Conservation (phyloP, 768 basidiomycete species). For the Kondoa subrosea region DNA sequence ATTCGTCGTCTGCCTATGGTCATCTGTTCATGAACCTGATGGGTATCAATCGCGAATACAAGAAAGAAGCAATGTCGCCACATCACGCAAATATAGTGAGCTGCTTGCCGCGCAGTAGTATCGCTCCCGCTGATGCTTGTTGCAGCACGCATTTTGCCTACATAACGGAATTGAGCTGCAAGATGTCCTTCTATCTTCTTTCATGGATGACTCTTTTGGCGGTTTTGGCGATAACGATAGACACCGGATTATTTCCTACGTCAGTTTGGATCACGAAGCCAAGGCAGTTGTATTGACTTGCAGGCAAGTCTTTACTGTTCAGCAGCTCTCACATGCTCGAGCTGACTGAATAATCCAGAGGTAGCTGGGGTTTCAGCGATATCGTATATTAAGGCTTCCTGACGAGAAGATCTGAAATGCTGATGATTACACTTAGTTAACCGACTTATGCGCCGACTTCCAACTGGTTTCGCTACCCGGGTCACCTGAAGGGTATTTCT, state of each 20-base stretch:
- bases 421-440: too few relatives aligned
- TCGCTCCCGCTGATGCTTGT: not conserved
- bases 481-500: constrained; percentile 27
- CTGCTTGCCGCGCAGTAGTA: too few relatives aligned
- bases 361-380: not conserved
- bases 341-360: constrained; percentile 25
- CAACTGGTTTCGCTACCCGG: not conserved
- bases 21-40: constrained; percentile 14
- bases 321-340: not conserved
- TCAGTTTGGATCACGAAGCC: constrained; percentile 32
- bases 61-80: not conserved
- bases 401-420: too few relatives aligned
- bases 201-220: constrained; percentile 27
- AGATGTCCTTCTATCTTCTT: constrained; percentile 32
- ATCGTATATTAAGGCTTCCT: too few relatives aligned
- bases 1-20: constrained; percentile 14
- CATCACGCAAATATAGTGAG: not conserved
- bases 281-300: constrained; percentile 32
- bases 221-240: constrained; percentile 27
- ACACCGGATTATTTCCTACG: constrained; percentile 30
- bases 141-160: constrained; percentile 30
- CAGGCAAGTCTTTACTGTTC: constrained; percentile 31
- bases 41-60: constrained; percentile 5
- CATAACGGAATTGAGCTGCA: constrained; percentile 34
- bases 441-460: constrained; percentile 5